Evolutionary conservation across 1,284 basidiomycete genomes (phyloP).

Genomic region (Anthracocystis setariae): DNA sequence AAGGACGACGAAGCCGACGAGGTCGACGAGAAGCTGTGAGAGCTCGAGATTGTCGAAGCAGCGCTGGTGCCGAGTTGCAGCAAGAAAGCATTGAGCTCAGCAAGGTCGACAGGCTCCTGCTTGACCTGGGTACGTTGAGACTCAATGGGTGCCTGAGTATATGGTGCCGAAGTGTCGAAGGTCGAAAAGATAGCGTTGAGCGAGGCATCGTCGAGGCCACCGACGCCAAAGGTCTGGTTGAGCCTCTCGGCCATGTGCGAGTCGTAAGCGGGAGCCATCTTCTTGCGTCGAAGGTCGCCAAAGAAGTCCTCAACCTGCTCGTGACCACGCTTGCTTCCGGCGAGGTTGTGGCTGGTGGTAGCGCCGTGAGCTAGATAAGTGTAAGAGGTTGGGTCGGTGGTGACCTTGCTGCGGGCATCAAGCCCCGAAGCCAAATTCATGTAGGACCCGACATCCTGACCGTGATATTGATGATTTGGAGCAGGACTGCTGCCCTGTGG

Average conservation of each 20-base stretch:
- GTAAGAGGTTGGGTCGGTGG: slow-evolving; percentile 58
- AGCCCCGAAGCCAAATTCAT: slow-evolving; percentile 36
- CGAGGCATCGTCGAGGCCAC: slow-evolving; percentile 51
- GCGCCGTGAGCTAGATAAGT: slow-evolving; percentile 55
- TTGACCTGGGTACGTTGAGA: slow-evolving; percentile 69
- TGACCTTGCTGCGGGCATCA: slow-evolving; percentile 40
- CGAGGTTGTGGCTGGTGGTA: slow-evolving; percentile 43
- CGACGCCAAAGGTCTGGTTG: slow-evolving; percentile 53
- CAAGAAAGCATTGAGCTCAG: slow-evolving; percentile 66
- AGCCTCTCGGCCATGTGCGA: slow-evolving; percentile 62
- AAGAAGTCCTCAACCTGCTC: slow-evolving; percentile 60
- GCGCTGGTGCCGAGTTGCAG: slow-evolving; percentile 65
- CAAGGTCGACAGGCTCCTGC: slow-evolving; percentile 65
- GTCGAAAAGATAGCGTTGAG: slow-evolving; percentile 53
- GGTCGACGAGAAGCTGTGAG: slow-evolving; percentile 36
- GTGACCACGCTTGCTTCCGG: slow-evolving; percentile 56
- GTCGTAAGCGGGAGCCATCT: slow-evolving; percentile 62
- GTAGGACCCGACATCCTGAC: slow-evolving; percentile 43
- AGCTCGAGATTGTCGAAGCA: slow-evolving; percentile 44
- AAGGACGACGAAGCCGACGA: slow-evolving; percentile 33
- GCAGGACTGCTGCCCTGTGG: slow-evolving; percentile 49
- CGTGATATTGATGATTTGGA: slow-evolving; percentile 19
- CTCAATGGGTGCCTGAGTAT: slow-evolving; percentile 15
- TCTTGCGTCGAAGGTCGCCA: slow-evolving; percentile 59
- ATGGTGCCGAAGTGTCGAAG: slow-evolving; percentile 26